Conservation (phyloP, 2,329 filamentous ascomycete genomes). For the Fusarium sambucinum region DNA sequence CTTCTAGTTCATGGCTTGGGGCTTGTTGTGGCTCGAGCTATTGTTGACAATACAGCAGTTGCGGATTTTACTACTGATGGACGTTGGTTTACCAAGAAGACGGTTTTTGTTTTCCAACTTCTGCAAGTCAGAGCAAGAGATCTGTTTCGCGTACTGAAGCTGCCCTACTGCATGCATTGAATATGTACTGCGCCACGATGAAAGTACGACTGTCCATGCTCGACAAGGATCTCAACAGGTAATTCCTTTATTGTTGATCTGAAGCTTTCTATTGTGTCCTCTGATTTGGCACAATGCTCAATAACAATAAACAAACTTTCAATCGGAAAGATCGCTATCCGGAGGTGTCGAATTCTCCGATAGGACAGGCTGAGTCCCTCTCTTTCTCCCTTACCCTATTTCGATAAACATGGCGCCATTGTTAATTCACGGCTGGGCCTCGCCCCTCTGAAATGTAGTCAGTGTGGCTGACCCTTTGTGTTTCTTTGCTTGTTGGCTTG, state of each 20-base stretch:
- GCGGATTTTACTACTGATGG: slow-evolving; percentile 4
- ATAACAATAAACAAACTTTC: slow-evolving; percentile 37
- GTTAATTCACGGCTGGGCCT: slow-evolving; percentile 31
- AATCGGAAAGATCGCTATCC: slow-evolving; percentile 41
- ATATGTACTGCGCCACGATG: slow-evolving; percentile 35
- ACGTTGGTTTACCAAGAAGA: slow-evolving; percentile 3
- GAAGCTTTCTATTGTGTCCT: slow-evolving; percentile 1
- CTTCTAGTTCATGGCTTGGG: slow-evolving; percentile 30
- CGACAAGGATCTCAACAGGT: slow-evolving; percentile 24
- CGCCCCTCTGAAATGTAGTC: slow-evolving; percentile 17
- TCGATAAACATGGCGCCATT: slow-evolving; percentile 29
- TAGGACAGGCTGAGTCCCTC: slow-evolving; percentile 23
- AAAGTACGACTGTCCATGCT: slow-evolving; percentile 19
- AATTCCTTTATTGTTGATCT: slow-evolving; percentile 4
- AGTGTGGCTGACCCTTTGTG: slow-evolving; percentile 24
- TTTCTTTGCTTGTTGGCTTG: slow-evolving; percentile 2
- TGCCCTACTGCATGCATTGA: slow-evolving; percentile 23
- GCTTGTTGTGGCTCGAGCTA: slow-evolving; percentile 23
- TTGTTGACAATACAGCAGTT: slow-evolving; percentile 26
- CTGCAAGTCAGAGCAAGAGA: slow-evolving; percentile 21
- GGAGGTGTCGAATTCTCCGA: slow-evolving; percentile 40
- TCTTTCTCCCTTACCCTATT: slow-evolving; percentile 3
- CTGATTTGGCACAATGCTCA: slow-evolving; percentile 23
- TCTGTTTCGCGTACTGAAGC: slow-evolving; percentile 1
- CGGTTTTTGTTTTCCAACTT: slow-evolving; percentile 16